A percentile compares a stretch with the other conserved stretches of the same genome.
These are phyloP conservation scores for Smallanthus sonchifolius DNA, from an alignment of 129 eudicot species.

Conservation along the genomic window DNA sequence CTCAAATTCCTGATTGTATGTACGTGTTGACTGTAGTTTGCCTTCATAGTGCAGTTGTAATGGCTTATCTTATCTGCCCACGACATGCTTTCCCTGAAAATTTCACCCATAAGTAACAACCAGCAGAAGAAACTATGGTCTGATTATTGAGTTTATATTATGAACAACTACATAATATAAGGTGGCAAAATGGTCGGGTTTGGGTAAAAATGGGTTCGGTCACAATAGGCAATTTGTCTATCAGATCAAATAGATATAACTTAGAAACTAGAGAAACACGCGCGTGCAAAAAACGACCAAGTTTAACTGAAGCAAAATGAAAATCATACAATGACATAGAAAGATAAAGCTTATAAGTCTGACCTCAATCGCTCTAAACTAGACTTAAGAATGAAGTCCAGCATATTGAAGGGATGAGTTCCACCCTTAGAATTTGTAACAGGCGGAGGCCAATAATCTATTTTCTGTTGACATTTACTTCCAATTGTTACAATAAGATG, in stretches of 20 bases:
- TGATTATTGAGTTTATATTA: too few relatives aligned
- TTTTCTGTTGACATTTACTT: slow-evolving; percentile 20
- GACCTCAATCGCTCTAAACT: slow-evolving; percentile 80
- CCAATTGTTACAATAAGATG: slow-evolving; percentile 35
- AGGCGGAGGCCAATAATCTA: slow-evolving; percentile 22
- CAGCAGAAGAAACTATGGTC: background rate
- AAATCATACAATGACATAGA: background rate
- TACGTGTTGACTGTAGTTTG: slow-evolving; percentile 34
- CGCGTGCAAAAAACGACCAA: too few relatives aligned
- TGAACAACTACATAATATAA: background rate
- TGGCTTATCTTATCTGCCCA: slow-evolving; percentile 27
- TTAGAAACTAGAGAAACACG: too few relatives aligned
- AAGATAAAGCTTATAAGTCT: background rate
- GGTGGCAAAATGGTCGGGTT: background rate
- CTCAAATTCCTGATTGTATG: slow-evolving; percentile 50
- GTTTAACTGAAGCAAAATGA: too few relatives aligned
- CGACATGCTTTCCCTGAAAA: slow-evolving; percentile 61
- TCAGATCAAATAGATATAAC: too few relatives aligned
- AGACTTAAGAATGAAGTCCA: slow-evolving; percentile 58
- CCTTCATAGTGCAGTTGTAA: slow-evolving; percentile 18
- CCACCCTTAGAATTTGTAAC: slow-evolving; percentile 26
- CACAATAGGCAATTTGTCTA: too few relatives aligned
- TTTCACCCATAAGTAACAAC: slow-evolving; percentile 1
- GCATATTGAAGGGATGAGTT: slow-evolving; percentile 44
- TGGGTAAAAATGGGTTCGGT: too few relatives aligned